Base-by-base conservation (phyloP, 352 stramenopile genomes). In the Phytophthora syringae region DNA sequence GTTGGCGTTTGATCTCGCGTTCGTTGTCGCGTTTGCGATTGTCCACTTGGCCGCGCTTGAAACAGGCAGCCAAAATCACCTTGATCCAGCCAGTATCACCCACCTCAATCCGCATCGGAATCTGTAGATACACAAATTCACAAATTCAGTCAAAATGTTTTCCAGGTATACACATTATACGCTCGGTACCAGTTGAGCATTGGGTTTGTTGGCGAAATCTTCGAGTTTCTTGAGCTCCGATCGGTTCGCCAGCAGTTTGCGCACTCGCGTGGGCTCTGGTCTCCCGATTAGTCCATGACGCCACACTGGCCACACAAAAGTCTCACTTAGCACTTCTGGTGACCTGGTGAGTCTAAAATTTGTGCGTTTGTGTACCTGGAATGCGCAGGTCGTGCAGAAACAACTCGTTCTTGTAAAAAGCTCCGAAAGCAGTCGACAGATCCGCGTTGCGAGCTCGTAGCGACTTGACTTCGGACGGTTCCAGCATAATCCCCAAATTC, bases 61-160 rank as follows among this genome's bases (percentile, higher is more conserved):
- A 83, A 57, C 86, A 92, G 11, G 86, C 74, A 13, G 83, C 84
- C 52, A 92, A 64, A 39, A 92, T 79, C n/a, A 95, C 76, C 52
- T 95, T 94, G 72, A 94, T 90, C 86, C 86, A 95, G 7, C 86
- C 86, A 11, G 86, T 95, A 36, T 77, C 82, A 34, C 84, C 82
- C 3, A 92, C 76, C 59, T 95, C 81, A 7, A 93, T 70, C 3
- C 86, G 80, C 65, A 84, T 75, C 15, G 86, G 86, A 45, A 95
- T 82, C 86, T 95, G 54, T 7, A n/a, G n/a, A n/a, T n/a, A n/a
- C 2, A 52, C 21, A 39, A 18, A 10, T 24, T 3, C 21, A 24
- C 15, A 42, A 22, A 21, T 1, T 43, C 37, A 22, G 37, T 43
- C 15, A 12, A 5, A 12, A 12, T 20, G 2, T 21, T 43, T 21